Evolutionary conservation across 306 rosid species (phyloP).

Genomic region (Prunus campanulata): DNA sequence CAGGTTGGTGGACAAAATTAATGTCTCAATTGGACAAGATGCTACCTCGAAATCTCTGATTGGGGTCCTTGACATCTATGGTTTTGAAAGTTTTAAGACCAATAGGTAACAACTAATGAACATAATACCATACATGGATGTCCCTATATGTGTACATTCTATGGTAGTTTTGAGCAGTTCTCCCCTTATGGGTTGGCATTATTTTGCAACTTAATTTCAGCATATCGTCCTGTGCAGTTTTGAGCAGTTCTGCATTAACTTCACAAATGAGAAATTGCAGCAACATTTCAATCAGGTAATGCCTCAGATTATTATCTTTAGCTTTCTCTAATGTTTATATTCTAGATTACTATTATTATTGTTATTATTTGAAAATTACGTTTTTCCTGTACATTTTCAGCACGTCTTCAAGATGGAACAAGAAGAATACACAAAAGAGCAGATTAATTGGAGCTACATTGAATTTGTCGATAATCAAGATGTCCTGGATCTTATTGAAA

Average conservation of each 20-base stretch:
- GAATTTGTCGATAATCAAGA: conserved; percentile 98
- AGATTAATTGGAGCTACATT: conserved; percentile 96
- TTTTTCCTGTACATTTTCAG: conserved; percentile 48
- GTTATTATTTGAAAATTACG: conserved; percentile 9
- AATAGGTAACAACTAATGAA: conserved; percentile 70
- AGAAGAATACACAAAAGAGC: conserved; percentile 98
- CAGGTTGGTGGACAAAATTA: conserved; percentile 98
- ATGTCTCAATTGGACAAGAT: conserved; percentile 92
- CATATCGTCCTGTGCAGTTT: conserved; percentile 71
- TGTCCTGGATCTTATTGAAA: conserved; percentile 96
- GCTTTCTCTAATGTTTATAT: not conserved
- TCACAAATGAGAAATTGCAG: conserved; percentile 97
- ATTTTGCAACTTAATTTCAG: conserved; percentile 52
- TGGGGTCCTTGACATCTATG: conserved; percentile 98
- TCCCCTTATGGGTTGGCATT: conserved; percentile 33
- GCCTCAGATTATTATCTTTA: conserved; percentile 29
- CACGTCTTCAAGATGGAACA: conserved; percentile 99
- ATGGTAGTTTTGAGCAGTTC: not conserved
- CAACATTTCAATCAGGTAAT: conserved; percentile 97
- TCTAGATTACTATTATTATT: not conserved
- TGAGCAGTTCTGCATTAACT: conserved; percentile 99
- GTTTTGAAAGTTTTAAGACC: conserved; percentile 94
- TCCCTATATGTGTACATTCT: not conserved
- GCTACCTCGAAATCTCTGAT: conserved; percentile 74
- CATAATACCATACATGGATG: conserved; percentile 8